A percentile compares a stretch with the other conserved stretches of the same genome.
Evolutionary conservation across 1,139 yeast genomes (phyloP).

Genomic region (Kodamaea suecica): DNA sequence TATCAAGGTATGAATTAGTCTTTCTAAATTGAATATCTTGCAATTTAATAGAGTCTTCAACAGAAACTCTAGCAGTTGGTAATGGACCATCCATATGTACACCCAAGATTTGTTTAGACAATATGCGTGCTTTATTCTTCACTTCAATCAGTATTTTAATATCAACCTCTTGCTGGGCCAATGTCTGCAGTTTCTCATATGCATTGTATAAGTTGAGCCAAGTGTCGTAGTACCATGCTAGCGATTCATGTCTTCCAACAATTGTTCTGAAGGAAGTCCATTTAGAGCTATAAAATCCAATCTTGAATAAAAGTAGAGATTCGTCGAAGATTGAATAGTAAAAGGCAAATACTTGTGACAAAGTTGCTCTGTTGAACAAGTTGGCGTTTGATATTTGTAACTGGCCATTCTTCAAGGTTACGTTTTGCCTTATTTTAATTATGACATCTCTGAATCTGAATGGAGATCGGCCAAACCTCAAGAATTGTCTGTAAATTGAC

Average conservation of each 20-base stretch:
- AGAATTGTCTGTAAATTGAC: slow-evolving; percentile 61
- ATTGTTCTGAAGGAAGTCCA: slow-evolving; percentile 11
- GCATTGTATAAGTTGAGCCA: slow-evolving; percentile 25
- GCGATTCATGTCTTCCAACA: slow-evolving; percentile 23
- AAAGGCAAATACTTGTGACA: slow-evolving; percentile 20
- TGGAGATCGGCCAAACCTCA: slow-evolving; percentile 72
- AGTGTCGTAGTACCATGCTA: slow-evolving; percentile 29
- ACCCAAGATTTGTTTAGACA: slow-evolving; percentile 39
- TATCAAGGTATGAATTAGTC: slow-evolving; percentile 39
- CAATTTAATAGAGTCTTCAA: slow-evolving; percentile 14
- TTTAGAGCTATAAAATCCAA: slow-evolving; percentile 17
- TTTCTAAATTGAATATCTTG: slow-evolving; percentile 38
- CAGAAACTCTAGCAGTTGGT: slow-evolving; percentile 3
- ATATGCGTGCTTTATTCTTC: slow-evolving; percentile 31
- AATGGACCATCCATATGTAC: slow-evolving; percentile 9
- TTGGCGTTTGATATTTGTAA: slow-evolving; percentile 11
- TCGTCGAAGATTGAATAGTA: slow-evolving; percentile 26
- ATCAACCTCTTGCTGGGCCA: slow-evolving; percentile 24
- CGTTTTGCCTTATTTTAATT: slow-evolving; percentile 18
- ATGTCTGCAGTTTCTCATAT: slow-evolving; percentile 16
- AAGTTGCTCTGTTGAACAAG: slow-evolving; percentile 14
- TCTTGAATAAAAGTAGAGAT: slow-evolving; percentile 20
- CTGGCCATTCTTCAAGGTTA: slow-evolving; percentile 10
- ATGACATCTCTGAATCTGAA: slow-evolving; percentile 43
- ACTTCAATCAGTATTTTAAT: slow-evolving; percentile 24